These are phyloP conservation scores for Persicaria tinctoria DNA, from an alignment of 148 eudicot genomes.

Conservation along the genomic window DNA sequence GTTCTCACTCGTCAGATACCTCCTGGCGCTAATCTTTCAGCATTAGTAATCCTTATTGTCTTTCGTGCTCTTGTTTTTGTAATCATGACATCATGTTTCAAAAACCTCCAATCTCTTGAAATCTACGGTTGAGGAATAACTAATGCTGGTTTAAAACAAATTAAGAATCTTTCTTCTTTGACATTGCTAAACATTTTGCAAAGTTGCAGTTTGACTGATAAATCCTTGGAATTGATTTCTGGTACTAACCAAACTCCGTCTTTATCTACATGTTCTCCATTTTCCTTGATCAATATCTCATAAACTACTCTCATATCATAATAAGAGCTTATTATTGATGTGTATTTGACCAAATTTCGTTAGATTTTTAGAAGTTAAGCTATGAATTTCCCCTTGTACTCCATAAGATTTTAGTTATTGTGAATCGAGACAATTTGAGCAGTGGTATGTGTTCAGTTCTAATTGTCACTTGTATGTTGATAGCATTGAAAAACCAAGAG, in stretches of 20 bases:
- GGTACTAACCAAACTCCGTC: constrained; percentile 30
- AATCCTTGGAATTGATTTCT: constrained; percentile 62
- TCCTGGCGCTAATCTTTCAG: not conserved
- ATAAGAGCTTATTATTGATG: not conserved
- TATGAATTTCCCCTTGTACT: too few species aligned
- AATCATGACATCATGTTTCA: constrained; percentile 55
- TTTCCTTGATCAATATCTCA: not conserved
- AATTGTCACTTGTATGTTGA: too few species aligned
- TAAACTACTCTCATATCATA: not conserved
- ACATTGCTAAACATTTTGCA: constrained; percentile 76
- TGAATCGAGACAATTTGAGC: too few species aligned
- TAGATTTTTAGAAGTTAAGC: too few species aligned
- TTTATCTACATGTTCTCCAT: not conserved
- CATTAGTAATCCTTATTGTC: not conserved
- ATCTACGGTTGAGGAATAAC: constrained; percentile 77
- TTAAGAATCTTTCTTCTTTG: constrained; percentile 65
- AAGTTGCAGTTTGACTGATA: constrained; percentile 64
- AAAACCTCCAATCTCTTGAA: constrained; percentile 78
- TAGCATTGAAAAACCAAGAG: too few species aligned
- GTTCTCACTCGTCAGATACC: not conserved
- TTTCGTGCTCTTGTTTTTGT: not conserved
- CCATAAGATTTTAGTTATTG: not conserved
- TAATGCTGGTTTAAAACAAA: constrained; percentile 79
- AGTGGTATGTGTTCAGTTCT: too few species aligned
- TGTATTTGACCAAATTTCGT: too few species aligned